Evolutionary conservation across 306 rosid genomes (phyloP).

Genomic region (Albizia julibrissin): DNA sequence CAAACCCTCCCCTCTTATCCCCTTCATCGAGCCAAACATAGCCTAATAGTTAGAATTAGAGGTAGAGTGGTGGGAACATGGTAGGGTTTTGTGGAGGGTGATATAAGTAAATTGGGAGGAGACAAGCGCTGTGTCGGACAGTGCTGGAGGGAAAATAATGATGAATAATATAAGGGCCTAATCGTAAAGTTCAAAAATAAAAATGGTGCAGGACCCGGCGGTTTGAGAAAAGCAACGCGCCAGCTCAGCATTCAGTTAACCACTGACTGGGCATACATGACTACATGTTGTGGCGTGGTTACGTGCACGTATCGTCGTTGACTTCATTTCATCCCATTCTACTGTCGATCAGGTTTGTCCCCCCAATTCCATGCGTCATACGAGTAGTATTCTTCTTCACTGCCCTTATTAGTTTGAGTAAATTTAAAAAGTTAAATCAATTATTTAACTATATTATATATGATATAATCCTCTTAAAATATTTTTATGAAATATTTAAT

Average conservation of each 20-base stretch:
- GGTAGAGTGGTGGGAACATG: not conserved
- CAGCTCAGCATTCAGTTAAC: not conserved
- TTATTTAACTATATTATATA: no score
- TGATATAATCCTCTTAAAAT: no score
- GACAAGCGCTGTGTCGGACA: not conserved
- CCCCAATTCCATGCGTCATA: no score
- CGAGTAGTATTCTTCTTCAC: no score
- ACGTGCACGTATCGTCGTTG: not conserved
- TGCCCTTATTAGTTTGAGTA: no score
- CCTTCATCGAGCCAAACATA: no score
- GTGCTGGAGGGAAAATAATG: not conserved
- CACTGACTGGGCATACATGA: not conserved
- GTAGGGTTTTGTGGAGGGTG: not conserved
- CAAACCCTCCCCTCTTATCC: no score
- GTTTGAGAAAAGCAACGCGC: not conserved
- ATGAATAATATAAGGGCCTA: constrained; percentile 6
- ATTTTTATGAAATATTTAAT: no score
- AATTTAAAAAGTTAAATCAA: no score
- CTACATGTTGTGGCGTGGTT: not conserved
- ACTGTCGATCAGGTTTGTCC: no score
- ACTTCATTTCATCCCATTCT: no score
- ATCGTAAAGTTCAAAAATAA: constrained; percentile 17
- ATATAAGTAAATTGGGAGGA: not conserved
- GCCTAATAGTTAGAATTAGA: no score
- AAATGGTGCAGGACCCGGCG: not conserved